A percentile compares a stretch with the other conserved stretches of the same genome.
These are phyloP conservation scores for Tetrapisispora namnaoensis DNA, from an alignment of 805 yeast species.

Conservation along the genomic window DNA sequence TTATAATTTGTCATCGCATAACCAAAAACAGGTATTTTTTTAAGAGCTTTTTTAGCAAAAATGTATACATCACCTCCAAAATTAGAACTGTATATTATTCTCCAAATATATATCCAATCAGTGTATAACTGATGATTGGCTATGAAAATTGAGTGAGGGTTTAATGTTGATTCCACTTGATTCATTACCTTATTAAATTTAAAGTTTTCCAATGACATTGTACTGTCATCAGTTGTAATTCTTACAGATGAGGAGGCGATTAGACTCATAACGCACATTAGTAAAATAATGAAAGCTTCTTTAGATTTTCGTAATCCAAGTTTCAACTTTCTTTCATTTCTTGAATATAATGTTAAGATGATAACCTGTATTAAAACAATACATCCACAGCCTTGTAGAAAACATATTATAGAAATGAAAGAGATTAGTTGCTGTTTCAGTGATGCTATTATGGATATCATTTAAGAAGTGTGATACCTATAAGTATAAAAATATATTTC, in stretches of 20 bases:
- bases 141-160: slow-evolving; percentile 51
- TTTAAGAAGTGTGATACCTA: neutral
- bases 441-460: neutral
- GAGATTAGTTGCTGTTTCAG: neutral
- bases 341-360: slow-evolving; percentile 18
- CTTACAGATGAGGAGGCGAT: slow-evolving; percentile 45
- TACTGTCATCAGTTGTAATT: slow-evolving; percentile 38
- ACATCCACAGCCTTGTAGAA: slow-evolving; percentile 4
- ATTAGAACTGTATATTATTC: slow-evolving; percentile 59
- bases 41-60: slow-evolving; percentile 66
- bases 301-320: slow-evolving; percentile 47
- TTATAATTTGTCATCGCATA: slow-evolving; percentile 72
- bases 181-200: slow-evolving; percentile 15
- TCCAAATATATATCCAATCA: slow-evolving; percentile 92
- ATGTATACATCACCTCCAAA: slow-evolving; percentile 58
- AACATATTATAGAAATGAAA: neutral
- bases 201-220: slow-evolving; percentile 30
- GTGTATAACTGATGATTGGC: slow-evolving; percentile 90
- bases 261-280: slow-evolving; percentile 41
- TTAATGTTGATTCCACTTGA: slow-evolving; percentile 25
- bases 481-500: neutral
- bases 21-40: slow-evolving; percentile 65
- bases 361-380: neutral
- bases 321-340: slow-evolving; percentile 30
- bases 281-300: slow-evolving; percentile 43